Evolutionary conservation across 768 basidiomycete genomes (phyloP).

Genomic region (Kwoniella europaea): DNA sequence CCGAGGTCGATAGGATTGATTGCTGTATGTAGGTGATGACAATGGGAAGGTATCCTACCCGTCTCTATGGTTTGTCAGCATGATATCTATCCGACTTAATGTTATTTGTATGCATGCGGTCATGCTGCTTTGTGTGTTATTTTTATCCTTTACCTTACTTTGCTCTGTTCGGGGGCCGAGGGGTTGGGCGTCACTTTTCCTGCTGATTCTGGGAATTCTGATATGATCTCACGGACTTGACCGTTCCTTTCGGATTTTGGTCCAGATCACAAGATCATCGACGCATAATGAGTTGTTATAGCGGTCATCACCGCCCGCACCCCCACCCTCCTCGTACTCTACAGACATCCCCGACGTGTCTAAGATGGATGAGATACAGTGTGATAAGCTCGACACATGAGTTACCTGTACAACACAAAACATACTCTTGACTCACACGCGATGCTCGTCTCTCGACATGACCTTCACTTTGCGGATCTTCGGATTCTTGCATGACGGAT

Average conservation of each 20-base stretch:
- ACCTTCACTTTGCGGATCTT: no score
- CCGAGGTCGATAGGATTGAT: not conserved
- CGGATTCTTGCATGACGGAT: no score
- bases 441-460: no score
- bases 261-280: not conserved
- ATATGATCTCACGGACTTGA: not conserved
- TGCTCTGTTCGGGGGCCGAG: not conserved
- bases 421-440: no score
- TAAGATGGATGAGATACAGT: no score
- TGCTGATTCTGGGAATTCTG: not conserved
- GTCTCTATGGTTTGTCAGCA: not conserved
- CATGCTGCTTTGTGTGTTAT: not conserved
- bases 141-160: not conserved
- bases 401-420: no score
- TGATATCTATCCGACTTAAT: not conserved
- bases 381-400: no score
- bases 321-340: not conserved
- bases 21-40: not conserved
- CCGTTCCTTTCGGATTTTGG: not conserved
- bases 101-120: not conserved
- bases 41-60: no score
- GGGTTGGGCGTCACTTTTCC: not conserved
- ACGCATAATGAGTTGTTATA: not conserved
- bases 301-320: not conserved
- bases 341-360: not conserved